Evolutionary conservation across 345 rosid genomes (phyloP).

Genomic region (Bruguiera sexangula): DNA sequence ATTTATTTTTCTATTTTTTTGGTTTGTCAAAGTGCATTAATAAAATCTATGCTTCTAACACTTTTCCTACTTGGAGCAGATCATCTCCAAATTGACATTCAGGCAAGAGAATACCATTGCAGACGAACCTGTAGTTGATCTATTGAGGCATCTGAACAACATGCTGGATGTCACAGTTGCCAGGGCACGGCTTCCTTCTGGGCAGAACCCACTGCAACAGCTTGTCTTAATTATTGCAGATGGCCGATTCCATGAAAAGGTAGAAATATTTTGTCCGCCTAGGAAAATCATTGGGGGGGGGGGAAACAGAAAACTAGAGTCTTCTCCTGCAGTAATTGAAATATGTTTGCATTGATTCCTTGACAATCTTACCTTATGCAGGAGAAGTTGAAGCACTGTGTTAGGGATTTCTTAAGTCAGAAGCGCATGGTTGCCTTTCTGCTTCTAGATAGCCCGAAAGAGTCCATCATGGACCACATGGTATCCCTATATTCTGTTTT

Average conservation of each 20-base stretch:
- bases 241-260: constrained; percentile 91
- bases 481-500: constrained; percentile 30
- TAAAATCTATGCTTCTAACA: background rate
- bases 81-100: constrained; percentile 81
- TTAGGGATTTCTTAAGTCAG: constrained; percentile 63
- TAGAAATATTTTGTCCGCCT: constrained; percentile 14
- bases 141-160: constrained; percentile 58
- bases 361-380: constrained; percentile 16
- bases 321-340: background rate
- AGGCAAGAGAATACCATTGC: constrained; percentile 78
- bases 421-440: constrained; percentile 93
- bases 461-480: constrained; percentile 66
- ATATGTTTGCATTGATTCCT: background rate
- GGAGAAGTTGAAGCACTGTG: constrained; percentile 65
- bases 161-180: constrained; percentile 67
- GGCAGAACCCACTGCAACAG: constrained; percentile 93
- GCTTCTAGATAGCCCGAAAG: constrained; percentile 63
- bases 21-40: background rate
- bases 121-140: constrained; percentile 77
- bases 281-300: background rate
- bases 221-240: constrained; percentile 89
- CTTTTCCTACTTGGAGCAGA: constrained; percentile 41
- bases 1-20: background rate
- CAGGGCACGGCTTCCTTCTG: constrained; percentile 73
- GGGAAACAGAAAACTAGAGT: background rate